Evolutionary conservation across 805 yeast genomes (phyloP).

Genomic region (Sporopachydermia lactativora): DNA sequence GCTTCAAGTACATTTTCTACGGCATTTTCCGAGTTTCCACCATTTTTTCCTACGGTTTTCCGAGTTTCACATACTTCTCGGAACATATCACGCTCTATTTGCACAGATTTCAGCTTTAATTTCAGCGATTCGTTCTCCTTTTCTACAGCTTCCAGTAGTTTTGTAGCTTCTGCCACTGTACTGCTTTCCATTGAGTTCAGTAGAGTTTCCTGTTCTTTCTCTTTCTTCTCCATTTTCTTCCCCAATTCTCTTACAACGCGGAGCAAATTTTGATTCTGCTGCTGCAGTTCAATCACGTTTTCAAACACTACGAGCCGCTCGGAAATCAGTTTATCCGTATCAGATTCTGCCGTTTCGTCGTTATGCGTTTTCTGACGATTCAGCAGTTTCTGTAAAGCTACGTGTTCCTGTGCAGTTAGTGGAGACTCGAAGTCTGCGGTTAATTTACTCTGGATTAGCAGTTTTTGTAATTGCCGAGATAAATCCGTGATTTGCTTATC

Average conservation of each 20-base stretch:
- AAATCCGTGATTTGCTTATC: conserved; percentile 54
- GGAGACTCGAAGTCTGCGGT: conserved; percentile 44
- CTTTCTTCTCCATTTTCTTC: conserved; percentile 51
- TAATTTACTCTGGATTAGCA: conserved; percentile 52
- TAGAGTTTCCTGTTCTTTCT: conserved; percentile 16
- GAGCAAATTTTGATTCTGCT: conserved; percentile 61
- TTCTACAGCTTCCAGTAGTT: neutral
- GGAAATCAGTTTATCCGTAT: conserved; percentile 58
- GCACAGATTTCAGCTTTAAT: conserved; percentile 35
- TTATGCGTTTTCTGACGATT: conserved; percentile 18
- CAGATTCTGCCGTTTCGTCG: conserved; percentile 29
- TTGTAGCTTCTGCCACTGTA: neutral
- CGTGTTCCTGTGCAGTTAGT: conserved; percentile 47
- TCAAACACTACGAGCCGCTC: conserved; percentile 62
- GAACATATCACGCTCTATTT: conserved; percentile 59
- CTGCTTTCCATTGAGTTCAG: neutral
- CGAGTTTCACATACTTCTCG: conserved; percentile 19
- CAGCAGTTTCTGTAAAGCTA: conserved; percentile 45
- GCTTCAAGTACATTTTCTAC: conserved; percentile 5
- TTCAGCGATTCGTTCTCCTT: conserved; percentile 15
- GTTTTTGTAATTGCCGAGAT: conserved; percentile 67
- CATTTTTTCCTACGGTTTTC: conserved; percentile 4
- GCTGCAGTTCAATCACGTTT: conserved; percentile 51
- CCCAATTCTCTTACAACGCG: conserved; percentile 60
- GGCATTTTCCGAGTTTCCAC: conserved; percentile 3